These are phyloP conservation scores for Talaromyces pinophilus DNA, from an alignment of 2,329 filamentous ascomycete genomes.

Conservation along the genomic window DNA sequence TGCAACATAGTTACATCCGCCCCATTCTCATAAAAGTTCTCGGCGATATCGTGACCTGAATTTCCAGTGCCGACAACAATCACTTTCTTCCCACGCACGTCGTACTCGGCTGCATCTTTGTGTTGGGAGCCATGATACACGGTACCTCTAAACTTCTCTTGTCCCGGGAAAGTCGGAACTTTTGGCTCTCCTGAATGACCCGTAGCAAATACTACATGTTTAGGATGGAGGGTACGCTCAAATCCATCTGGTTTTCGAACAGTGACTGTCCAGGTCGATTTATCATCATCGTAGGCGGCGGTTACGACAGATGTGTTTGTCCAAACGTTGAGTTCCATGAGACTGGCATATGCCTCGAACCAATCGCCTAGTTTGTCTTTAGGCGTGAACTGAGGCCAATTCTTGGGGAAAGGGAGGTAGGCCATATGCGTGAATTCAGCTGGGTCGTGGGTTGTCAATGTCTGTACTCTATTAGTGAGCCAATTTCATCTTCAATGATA, in stretches of 20 bases:
- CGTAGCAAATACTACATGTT: constrained; percentile 52
- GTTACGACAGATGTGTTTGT: constrained; percentile 43
- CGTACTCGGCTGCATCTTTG: constrained; percentile 42
- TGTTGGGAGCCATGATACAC: constrained; percentile 50
- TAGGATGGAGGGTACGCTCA: constrained; percentile 38
- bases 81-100: constrained; percentile 47
- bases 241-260: constrained; percentile 30
- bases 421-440: constrained; percentile 43
- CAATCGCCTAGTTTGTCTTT: constrained; percentile 53
- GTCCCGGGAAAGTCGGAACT: constrained; percentile 45
- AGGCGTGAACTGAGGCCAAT: constrained; percentile 47
- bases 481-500: not conserved
- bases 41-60: constrained; percentile 54
- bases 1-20: constrained; percentile 58
- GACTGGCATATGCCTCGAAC: constrained; percentile 51
- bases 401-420: constrained; percentile 45
- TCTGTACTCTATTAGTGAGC: constrained; percentile 27
- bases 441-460: constrained; percentile 45
- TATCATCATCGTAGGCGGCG: constrained; percentile 43
- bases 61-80: constrained; percentile 54
- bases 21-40: constrained; percentile 54
- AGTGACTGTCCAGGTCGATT: constrained; percentile 43
- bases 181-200: constrained; percentile 48
- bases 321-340: constrained; percentile 54
- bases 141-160: constrained; percentile 46